These are phyloP conservation scores for Prunus davidiana DNA, from an alignment of 306 rosid genomes.

Conservation along the genomic window DNA sequence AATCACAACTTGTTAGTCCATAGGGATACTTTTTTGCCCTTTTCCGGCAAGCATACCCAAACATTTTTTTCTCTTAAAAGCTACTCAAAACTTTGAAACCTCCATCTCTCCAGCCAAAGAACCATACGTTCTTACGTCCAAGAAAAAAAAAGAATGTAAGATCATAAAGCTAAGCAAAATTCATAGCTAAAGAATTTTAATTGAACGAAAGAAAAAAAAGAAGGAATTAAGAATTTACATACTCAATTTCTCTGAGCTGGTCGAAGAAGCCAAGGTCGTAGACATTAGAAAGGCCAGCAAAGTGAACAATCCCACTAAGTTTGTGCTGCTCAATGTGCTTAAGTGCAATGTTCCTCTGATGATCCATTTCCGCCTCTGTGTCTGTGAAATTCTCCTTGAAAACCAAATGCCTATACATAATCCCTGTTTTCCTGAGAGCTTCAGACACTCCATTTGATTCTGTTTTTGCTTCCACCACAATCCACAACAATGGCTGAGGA, in stretches of 20 bases:
- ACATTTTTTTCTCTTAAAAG: background rate
- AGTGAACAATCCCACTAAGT: constrained; percentile 85
- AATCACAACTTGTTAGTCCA: background rate
- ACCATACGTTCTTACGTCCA: background rate
- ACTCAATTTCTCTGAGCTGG: constrained; percentile 85
- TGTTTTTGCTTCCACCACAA: constrained; percentile 61
- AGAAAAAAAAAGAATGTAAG: background rate
- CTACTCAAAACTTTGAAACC: background rate
- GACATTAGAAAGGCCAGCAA: constrained; percentile 82
- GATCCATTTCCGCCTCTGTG: constrained; percentile 73
- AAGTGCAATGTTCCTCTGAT: constrained; percentile 79
- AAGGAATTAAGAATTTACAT: constrained; percentile 20
- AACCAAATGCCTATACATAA: constrained; percentile 89
- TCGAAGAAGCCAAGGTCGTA: constrained; percentile 85
- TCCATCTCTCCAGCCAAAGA: background rate
- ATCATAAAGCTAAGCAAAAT: background rate
- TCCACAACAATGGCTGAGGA: constrained; percentile 83
- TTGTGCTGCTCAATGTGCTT: constrained; percentile 84
- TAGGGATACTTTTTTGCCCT: background rate
- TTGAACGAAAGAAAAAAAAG: background rate
- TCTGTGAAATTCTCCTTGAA: constrained; percentile 70
- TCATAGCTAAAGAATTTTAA: background rate
- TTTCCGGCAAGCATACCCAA: background rate
- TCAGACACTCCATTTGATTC: constrained; percentile 48
- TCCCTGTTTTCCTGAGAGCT: constrained; percentile 68